These are phyloP conservation scores for Meyerozyma athensensis DNA, from an alignment of 1,139 yeast genomes.

Conservation along the genomic window DNA sequence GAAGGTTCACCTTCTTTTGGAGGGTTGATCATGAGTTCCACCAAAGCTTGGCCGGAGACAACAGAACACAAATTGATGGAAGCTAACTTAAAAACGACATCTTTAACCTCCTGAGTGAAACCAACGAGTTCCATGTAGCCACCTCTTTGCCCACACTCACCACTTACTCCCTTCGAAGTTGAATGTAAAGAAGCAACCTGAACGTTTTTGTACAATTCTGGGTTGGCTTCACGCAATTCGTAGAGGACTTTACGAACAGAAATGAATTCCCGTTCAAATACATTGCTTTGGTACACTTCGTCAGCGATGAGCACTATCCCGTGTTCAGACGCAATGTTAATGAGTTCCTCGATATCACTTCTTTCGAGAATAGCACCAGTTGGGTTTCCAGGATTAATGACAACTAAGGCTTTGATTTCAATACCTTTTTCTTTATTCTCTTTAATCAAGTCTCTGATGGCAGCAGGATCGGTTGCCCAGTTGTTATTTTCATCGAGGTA, in stretches of 20 bases:
- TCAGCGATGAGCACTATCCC: constrained; percentile 92
- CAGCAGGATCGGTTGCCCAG: constrained; percentile 79
- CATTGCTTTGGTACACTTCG: constrained; percentile 93
- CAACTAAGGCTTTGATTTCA: constrained; percentile 74
- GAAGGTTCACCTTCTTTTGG: constrained; percentile 76
- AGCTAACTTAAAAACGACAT: constrained; percentile 74
- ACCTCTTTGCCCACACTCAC: constrained; percentile 99
- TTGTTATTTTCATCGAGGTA: constrained; percentile 70
- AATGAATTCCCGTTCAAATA: constrained; percentile 62
- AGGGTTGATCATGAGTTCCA: constrained; percentile 91
- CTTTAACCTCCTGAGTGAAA: constrained; percentile 63
- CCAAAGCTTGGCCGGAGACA: constrained; percentile 87
- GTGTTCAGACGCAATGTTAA: constrained; percentile 75
- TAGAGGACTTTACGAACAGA: constrained; percentile 68
- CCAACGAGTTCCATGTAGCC: constrained; percentile 96
- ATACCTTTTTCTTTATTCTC: constrained; percentile 53
- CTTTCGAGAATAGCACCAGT: constrained; percentile 78
- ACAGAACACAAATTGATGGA: constrained; percentile 91
- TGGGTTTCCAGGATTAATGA: constrained; percentile 97
- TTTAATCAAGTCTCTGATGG: constrained; percentile 53
- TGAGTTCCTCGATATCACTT: constrained; percentile 63
- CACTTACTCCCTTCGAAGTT: constrained; percentile 93
- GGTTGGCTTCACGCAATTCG: constrained; percentile 50
- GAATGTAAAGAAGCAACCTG: constrained; percentile 93
- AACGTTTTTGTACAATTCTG: constrained; percentile 58